Percentiles rank a stretch among this genome's conserved stretches.
Conservation (phyloP, 192 early-diverging fungal species). For the Spizellomyces punctatus region DNA sequence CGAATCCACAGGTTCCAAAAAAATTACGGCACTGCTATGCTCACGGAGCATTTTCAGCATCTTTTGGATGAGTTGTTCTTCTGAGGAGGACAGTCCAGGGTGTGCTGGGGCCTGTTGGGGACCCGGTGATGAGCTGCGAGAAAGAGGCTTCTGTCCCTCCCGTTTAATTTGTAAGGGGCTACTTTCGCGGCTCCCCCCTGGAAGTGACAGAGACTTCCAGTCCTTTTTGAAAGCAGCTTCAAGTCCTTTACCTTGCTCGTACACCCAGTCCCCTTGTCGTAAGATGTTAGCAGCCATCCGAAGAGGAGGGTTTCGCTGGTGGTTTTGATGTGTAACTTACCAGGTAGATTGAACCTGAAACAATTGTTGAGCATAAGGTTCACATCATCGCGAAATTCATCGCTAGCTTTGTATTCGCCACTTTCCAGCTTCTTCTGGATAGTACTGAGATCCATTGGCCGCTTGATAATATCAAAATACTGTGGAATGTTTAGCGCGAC, state of each 20-base stretch:
- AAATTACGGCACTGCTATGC: slow-evolving; percentile 39
- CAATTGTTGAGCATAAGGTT: slow-evolving; percentile 60
- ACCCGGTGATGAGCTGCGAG: background rate
- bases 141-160: background rate
- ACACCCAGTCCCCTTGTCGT: slow-evolving; percentile 41
- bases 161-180: background rate
- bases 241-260: slow-evolving; percentile 32
- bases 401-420: slow-evolving; percentile 56
- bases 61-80: slow-evolving; percentile 11
- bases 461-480: slow-evolving; percentile 82
- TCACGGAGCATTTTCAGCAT: slow-evolving; percentile 32
- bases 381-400: slow-evolving; percentile 72
- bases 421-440: slow-evolving; percentile 70
- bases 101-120: background rate
- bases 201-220: slow-evolving; percentile 26
- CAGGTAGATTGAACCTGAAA: slow-evolving; percentile 68
- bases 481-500: slow-evolving; percentile 80
- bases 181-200: background rate
- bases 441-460: slow-evolving; percentile 87
- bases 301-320: background rate
- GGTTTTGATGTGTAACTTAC: slow-evolving; percentile 1
- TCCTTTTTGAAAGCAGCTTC: slow-evolving; percentile 34
- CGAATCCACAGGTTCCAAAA: slow-evolving; percentile 54
- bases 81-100: slow-evolving; percentile 10
- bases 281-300: background rate